phyloP scores from a whole-genome alignment of 1,139 yeast genomes.

The Meyerozyma guilliermondii region DNA sequence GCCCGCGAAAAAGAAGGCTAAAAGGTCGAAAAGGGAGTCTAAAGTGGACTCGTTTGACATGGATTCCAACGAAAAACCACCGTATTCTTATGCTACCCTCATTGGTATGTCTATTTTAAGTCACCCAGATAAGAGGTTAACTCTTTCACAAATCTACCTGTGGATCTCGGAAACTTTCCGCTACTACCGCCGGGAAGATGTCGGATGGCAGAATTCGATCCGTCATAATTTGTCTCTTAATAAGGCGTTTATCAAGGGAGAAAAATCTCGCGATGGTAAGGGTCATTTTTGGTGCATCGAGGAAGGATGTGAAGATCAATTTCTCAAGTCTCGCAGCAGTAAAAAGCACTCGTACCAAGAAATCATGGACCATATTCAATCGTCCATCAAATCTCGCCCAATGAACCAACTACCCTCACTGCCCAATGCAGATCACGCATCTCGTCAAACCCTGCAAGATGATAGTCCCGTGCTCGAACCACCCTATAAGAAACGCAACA shows the following conservation, averaged over 20 bases:
- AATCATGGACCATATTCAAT: slow-evolving; percentile 40
- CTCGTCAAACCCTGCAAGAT: background rate
- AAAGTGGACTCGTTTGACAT: slow-evolving; percentile 31
- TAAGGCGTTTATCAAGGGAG: slow-evolving; percentile 86
- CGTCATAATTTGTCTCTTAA: slow-evolving; percentile 81
- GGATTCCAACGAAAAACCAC: slow-evolving; percentile 66
- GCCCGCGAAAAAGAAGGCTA: slow-evolving; percentile 16
- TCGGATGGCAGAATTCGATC: slow-evolving; percentile 93
- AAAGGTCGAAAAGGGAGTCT: slow-evolving; percentile 22
- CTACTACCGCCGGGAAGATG: slow-evolving; percentile 79
- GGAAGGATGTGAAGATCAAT: slow-evolving; percentile 75
- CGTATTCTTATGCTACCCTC: slow-evolving; percentile 88
- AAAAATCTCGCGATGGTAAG: slow-evolving; percentile 90
- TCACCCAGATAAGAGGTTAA: slow-evolving; percentile 72
- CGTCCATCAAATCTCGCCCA: slow-evolving; percentile 3
- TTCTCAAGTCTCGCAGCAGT: slow-evolving; percentile 57
- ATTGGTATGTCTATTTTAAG: slow-evolving; percentile 93
- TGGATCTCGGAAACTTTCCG: slow-evolving; percentile 90
- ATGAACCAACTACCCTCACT: background rate
- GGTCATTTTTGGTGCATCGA: slow-evolving; percentile 97
- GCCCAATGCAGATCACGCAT: background rate
- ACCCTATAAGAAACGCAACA: background rate
- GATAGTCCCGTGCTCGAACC: background rate
- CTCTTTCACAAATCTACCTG: slow-evolving; percentile 83
- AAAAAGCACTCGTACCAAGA: slow-evolving; percentile 43